phyloP scores from a whole-genome alignment of 176 grass and related monocot genomes.

The Aegilops longissima region DNA sequence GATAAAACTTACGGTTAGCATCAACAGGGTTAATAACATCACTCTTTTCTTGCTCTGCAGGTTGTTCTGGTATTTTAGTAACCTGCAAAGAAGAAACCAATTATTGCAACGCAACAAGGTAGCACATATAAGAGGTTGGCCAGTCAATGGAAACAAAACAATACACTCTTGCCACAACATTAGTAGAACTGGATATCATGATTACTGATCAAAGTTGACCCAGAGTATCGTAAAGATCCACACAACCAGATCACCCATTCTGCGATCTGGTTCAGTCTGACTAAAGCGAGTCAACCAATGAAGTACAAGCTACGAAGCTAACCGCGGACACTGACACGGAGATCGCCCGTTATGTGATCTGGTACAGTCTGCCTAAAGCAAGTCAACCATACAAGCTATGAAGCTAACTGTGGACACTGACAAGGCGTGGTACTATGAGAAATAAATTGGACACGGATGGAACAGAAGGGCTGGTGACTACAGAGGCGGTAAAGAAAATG shows the following conservation, averaged over 20 bases:
- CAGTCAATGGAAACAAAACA: neutral
- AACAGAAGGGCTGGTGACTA: neutral
- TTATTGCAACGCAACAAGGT: conserved; percentile 15
- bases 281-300: neutral
- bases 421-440: neutral
- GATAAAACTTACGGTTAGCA: conserved; percentile 39
- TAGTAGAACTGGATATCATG: neutral
- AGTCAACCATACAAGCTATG: neutral
- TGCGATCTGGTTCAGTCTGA: too few relatives aligned
- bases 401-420: neutral
- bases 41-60: conserved; percentile 79
- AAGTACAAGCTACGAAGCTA: neutral
- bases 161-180: neutral
- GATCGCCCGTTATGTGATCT: too few relatives aligned
- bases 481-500: neutral
- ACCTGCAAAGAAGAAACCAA: conserved; percentile 40
- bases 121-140: too few relatives aligned
- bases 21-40: conserved; percentile 72
- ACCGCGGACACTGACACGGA: neutral
- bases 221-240: neutral
- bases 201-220: neutral
- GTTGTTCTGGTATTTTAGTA: conserved; percentile 43
- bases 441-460: neutral
- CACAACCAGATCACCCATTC: neutral
- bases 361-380: neutral